Evolutionary conservation across 352 stramenopile genomes (phyloP), one percentile per base, ranked within the genome.

Genomic region (Pythium dissimile): DNA sequence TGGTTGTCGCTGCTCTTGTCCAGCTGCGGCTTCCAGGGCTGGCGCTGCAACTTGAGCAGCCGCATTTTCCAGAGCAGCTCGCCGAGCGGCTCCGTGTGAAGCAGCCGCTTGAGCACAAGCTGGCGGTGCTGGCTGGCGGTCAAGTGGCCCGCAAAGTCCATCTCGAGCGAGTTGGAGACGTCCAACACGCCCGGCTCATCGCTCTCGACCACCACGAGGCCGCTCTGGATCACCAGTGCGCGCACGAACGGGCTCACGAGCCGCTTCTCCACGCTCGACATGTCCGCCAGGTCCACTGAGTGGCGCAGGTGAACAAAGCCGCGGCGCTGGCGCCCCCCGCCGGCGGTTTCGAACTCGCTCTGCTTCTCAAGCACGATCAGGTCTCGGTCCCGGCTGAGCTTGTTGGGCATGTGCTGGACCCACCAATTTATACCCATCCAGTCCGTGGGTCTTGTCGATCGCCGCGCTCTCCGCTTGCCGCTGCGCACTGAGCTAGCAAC

Each of bases 371-470:
- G 24, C 28, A 67, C 52, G 13, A 67, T 54, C 23, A 67, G 51
- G 27, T 67, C 59, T 5, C 59, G 59, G 47, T 67, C 59, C 13
- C 59, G 59, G 32, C 51, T 58, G 32, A 67, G 52, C 27, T 62
- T 67, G 38, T 46, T 31, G n/a, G 59, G 52, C 59, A 67, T 67
- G 51, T 62, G 59, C 47, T 67, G 59, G 16, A 67, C 59, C 59
- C 59, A 67, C 59, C 59, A 67, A 52, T 58, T 67, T 51, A 67
- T 62, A 16, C 59, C 59, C 24, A 67, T 51, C 59, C 59, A 67
- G 15, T 58, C 37, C 7, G 23, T 10, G 13, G 46, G 6, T 31
- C 28, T 13, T 9, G 23, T 20, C 28, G 20, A 23, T 5, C 32
- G 51, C 24, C 30, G 32, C 23, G 27, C n/a, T 4, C 44, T 31